A percentile compares a stretch with the other conserved stretches of the same genome.
Evolutionary conservation across 1,284 basidiomycete species (phyloP).

Genomic region (Irpex rosettiformis): DNA sequence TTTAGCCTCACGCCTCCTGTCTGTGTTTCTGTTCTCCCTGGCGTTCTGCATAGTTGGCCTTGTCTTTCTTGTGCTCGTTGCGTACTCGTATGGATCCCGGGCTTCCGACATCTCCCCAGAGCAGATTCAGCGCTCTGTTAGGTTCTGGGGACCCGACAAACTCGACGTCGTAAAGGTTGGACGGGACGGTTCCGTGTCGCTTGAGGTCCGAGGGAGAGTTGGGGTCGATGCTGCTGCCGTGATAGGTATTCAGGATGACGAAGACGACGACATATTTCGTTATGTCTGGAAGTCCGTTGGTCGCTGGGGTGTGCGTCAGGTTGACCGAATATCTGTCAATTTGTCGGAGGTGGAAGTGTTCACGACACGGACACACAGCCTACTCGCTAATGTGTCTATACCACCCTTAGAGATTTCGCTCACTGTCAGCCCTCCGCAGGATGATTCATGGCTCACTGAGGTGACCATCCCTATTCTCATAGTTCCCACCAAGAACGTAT

Average conservation of each 20-base stretch:
- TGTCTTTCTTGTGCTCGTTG: conserved; percentile 43
- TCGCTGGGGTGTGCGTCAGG: conserved; percentile 54
- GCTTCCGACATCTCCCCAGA: conserved; percentile 52
- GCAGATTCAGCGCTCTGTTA: conserved; percentile 51
- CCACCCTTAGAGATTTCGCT: conserved; percentile 53
- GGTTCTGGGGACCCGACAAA: conserved; percentile 55
- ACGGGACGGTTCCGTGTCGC: conserved; percentile 53
- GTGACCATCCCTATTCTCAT: conserved; percentile 52
- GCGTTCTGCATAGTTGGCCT: conserved; percentile 39
- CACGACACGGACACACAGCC: conserved; percentile 32
- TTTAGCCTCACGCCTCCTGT: conserved; percentile 39
- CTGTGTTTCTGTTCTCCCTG: conserved; percentile 45
- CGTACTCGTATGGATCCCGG: conserved; percentile 60
- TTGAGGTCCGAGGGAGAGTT: conserved; percentile 50
- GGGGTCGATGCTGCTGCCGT: conserved; percentile 64
- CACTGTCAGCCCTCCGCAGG: conserved; percentile 50
- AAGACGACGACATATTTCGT: conserved; percentile 37
- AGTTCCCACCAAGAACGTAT: conserved; percentile 49
- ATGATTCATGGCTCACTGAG: conserved; percentile 55
- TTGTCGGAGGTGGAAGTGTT: conserved; percentile 46
- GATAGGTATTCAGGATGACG: conserved; percentile 44
- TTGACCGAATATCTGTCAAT: conserved; percentile 55
- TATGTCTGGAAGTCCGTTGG: conserved; percentile 61
- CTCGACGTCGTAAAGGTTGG: conserved; percentile 62
- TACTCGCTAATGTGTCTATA: conserved; percentile 43